These are phyloP conservation scores for Malania oleifera DNA, from an alignment of 164 flowering plant species.

Conservation along the genomic window DNA sequence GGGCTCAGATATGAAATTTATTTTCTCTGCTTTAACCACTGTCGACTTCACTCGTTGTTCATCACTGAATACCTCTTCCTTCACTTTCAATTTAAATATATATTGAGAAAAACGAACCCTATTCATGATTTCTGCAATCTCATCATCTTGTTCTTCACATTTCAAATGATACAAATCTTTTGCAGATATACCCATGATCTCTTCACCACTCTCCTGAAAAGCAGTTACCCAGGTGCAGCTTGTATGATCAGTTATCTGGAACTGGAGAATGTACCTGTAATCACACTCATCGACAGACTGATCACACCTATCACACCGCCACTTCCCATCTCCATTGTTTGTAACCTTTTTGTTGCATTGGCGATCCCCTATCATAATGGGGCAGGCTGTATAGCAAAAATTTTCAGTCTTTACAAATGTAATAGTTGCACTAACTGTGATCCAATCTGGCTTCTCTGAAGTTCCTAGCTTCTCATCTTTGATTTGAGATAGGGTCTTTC, in stretches of 20 bases:
- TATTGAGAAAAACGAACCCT: constrained; percentile 56
- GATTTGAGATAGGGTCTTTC: constrained; percentile 79
- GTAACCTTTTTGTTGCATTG: constrained; percentile 87
- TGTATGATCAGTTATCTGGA: constrained; percentile 91
- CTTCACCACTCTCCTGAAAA: constrained; percentile 91
- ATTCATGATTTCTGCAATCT: constrained; percentile 46
- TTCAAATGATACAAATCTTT: constrained; percentile 64
- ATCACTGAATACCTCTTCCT: constrained; percentile 84
- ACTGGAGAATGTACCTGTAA: constrained; percentile 78
- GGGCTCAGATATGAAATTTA: constrained; percentile 54
- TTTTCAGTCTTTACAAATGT: constrained; percentile 62
- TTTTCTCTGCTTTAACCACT: constrained; percentile 68
- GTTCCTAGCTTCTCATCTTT: constrained; percentile 90
- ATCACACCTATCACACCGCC: constrained; percentile 92
- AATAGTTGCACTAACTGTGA: constrained; percentile 59
- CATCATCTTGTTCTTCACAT: constrained; percentile 74
- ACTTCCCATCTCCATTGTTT: constrained; percentile 92
- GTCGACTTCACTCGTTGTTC: constrained; percentile 90
- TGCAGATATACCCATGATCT: constrained; percentile 79
- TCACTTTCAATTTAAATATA: constrained; percentile 80
- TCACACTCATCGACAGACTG: constrained; percentile 71
- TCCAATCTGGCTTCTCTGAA: constrained; percentile 97
- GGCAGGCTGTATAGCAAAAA: constrained; percentile 94
- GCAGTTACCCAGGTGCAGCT: constrained; percentile 92
- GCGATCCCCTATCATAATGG: constrained; percentile 72